phyloP scores from a whole-genome alignment of 2,329 filamentous ascomycete genomes.

The Nannizzia gypsea region DNA sequence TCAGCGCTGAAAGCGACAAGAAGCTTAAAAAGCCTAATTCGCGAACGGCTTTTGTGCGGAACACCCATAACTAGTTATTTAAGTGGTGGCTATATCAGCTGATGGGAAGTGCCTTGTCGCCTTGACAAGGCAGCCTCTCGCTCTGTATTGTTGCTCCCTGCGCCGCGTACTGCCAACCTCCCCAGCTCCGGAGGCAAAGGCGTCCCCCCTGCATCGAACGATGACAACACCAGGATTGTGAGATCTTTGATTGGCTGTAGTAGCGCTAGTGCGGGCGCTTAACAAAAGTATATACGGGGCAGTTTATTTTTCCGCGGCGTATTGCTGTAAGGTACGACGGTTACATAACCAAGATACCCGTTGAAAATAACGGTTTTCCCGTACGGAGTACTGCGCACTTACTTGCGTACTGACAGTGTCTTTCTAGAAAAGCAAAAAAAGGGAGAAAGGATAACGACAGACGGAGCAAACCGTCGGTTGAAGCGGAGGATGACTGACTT shows the following conservation, averaged over 20 bases:
- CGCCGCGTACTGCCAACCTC: neutral
- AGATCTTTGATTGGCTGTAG: neutral
- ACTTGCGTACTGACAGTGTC: neutral
- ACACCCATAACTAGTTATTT: neutral
- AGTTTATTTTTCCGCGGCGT: neutral
- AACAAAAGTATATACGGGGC: neutral
- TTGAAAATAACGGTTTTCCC: neutral
- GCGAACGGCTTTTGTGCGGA: neutral
- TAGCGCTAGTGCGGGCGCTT: slow-evolving; percentile 3
- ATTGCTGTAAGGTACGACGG: neutral
- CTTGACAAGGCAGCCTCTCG: neutral
- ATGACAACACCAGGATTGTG: neutral
- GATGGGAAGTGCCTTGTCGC: neutral
- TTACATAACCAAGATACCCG: neutral
- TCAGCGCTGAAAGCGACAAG: neutral
- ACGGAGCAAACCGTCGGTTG: neutral
- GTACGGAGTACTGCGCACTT: neutral
- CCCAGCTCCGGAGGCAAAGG: neutral
- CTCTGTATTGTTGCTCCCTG: neutral
- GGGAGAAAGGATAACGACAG: neutral
- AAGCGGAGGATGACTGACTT: too few relatives aligned
- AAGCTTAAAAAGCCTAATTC: neutral
- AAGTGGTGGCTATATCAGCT: neutral
- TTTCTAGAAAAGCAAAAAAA: neutral
- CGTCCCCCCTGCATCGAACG: neutral